Percentiles rank a stretch among this genome's conserved stretches.
These are phyloP conservation scores for Fusarium tupiense DNA, from an alignment of 2,329 filamentous ascomycete genomes.

Conservation along the genomic window DNA sequence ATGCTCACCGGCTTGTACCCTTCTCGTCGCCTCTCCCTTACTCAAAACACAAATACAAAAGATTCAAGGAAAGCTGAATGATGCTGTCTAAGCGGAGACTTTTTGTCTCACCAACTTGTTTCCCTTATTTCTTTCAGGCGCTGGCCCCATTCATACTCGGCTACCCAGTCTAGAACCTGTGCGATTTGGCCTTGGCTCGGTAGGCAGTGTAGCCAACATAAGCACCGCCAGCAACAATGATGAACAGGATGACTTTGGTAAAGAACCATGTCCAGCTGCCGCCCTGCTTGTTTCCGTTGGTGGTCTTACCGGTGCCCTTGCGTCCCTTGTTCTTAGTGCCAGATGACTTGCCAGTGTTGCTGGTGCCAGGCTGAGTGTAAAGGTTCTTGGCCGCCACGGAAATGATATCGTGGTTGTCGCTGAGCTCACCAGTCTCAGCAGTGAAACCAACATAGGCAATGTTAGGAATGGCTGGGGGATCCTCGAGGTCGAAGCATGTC, in stretches of 20 bases:
- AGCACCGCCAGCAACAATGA: conserved; percentile 73
- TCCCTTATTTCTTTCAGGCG: not conserved
- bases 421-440: conserved; percentile 94
- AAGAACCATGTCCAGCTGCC: conserved; percentile 72
- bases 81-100: conserved; percentile 24
- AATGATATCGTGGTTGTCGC: conserved; percentile 97
- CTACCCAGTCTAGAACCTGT: conserved; percentile 61
- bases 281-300: conserved; percentile 52
- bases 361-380: conserved; percentile 71
- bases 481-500: conserved; percentile 81
- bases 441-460: conserved; percentile 80
- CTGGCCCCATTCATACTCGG: not conserved
- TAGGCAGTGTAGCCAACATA: conserved; percentile 91
- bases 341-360: conserved; percentile 47
- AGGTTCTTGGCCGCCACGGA: conserved; percentile 87
- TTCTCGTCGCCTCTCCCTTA: conserved; percentile 17
- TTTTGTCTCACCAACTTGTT: conserved; percentile 6
- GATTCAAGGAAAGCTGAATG: conserved; percentile 16
- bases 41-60: conserved; percentile 31
- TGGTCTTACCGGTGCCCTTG: conserved; percentile 49
- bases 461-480: conserved; percentile 79
- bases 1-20: conserved; percentile 22
- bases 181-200: conserved; percentile 71
- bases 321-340: conserved; percentile 48
- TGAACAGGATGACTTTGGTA: conserved; percentile 83